Base-by-base conservation (phyloP, 352 stramenopile species). In the Pythium dissotocum region DNA sequence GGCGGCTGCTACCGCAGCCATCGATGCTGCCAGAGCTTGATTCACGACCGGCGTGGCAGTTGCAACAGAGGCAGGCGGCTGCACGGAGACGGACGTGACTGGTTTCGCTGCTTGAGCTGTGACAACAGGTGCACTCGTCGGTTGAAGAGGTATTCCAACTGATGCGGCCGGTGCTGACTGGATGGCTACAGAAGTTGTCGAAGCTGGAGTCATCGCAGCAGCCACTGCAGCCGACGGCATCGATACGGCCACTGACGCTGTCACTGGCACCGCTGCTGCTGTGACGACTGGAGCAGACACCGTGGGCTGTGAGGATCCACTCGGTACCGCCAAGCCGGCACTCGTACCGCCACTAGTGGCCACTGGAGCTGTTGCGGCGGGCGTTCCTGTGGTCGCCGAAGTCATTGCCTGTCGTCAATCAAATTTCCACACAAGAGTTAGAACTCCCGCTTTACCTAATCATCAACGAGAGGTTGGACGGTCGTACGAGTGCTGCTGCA, bases 261-360 rank as follows among this genome's bases (percentile, higher is more conserved):
- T 1, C 32, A 21, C 24, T 16, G 59, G 21, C 7, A 40, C 53
- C 8, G 58, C 40, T 40, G 30, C 3, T 46, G 33, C 40, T 56
- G 30, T 4, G n/a, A 21, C 12, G 33, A 49, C 12, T 28, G 42
- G 46, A 28, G 55, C 38, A 16, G 64, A 55, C 14, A 42, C 58
- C 7, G 65, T 54, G 53, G 65, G 65, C 52, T 72, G 65, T 67
- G 65, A 67, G 30, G 65, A 48, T 56, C 51, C 65, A 59, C 49
- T 61, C 8, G 67, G 58, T 10, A 63, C 56, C 12, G 67, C 51
- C 49, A 61, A 26, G 24, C 46, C 61, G 52, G 44, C 48, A 21
- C 67, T 62, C 16, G 61, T 58, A 40, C 55, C 60, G 18, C 24
- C 67, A 44, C n/a, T 21, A 38, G 30, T 42, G 10, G 55, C 40